Evolutionary conservation across 78 protist genomes (phyloP).

Genomic region (Neovahlkampfia damariscottae): DNA sequence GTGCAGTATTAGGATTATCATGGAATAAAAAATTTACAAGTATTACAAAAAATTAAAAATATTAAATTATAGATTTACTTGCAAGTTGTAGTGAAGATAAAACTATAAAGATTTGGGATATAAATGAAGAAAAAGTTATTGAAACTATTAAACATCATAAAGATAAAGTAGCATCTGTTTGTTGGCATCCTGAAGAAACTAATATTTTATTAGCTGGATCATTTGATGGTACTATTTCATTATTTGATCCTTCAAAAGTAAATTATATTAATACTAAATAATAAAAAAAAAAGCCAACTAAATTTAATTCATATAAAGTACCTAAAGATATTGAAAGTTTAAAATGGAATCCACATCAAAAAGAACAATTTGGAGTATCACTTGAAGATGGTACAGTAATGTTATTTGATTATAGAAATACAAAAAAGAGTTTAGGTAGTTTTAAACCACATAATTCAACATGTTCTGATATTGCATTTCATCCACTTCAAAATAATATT

Average conservation of each 20-base stretch:
- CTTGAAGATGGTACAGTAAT: not conserved
- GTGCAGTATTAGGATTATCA: constrained; percentile 39
- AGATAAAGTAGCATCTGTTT: constrained; percentile 30
- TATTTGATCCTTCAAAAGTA: constrained; percentile 32
- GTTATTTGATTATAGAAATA: not conserved
- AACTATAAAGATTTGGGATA: constrained; percentile 72
- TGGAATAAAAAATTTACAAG: constrained; percentile 18
- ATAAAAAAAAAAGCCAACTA: constrained; percentile 18
- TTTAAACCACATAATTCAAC: not conserved
- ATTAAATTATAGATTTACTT: too few species aligned
- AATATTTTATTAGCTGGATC: constrained; percentile 26
- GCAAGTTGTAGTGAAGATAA: constrained; percentile 57
- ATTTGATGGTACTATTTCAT: constrained; percentile 29
- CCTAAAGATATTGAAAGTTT: not conserved
- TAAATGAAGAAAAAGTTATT: constrained; percentile 19
- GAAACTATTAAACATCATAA: constrained; percentile 47
- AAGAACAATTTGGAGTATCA: not conserved
- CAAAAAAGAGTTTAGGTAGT: not conserved
- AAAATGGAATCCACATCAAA: not conserved
- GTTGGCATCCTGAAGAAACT: constrained; percentile 49
- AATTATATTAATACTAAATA: constrained; percentile 23
- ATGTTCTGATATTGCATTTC: not conserved
- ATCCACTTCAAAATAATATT: not conserved
- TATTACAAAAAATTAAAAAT: too few species aligned
- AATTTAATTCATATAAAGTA: not conserved